Conservation (phyloP, 257 asterid genomes). For the Penstemon davidsonii region DNA sequence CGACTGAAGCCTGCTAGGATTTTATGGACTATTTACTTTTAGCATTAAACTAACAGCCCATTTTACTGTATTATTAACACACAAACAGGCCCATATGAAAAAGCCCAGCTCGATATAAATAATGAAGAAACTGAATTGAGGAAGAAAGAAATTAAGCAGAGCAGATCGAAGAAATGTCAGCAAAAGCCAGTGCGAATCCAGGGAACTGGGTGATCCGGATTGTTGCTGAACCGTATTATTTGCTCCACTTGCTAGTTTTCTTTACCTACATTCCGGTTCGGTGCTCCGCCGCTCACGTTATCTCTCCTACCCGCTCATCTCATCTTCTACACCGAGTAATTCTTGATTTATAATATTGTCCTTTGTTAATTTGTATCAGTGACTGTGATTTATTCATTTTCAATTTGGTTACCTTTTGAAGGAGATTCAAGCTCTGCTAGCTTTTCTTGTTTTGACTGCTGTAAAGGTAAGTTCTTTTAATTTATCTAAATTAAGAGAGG, state of each 20-base stretch:
- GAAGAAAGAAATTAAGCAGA: conserved; percentile 14
- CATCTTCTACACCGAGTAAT: conserved; percentile 72
- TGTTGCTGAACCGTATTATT: conserved; percentile 72
- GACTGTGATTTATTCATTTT: neutral
- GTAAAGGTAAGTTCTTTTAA: conserved; percentile 52
- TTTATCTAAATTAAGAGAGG: neutral
- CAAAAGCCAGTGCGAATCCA: conserved; percentile 32
- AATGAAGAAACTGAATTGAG: neutral
- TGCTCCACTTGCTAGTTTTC: conserved; percentile 63
- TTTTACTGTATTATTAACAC: too few species aligned
- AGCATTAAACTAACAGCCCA: too few species aligned
- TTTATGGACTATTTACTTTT: too few species aligned
- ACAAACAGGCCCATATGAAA: too few species aligned
- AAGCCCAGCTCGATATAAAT: neutral
- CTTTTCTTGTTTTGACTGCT: conserved; percentile 57
- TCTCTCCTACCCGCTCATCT: conserved; percentile 63
- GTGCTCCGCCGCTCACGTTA: conserved; percentile 55
- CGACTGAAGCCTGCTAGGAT: too few species aligned
- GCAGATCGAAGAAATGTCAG: conserved; percentile 44
- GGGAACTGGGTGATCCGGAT: conserved; percentile 49
- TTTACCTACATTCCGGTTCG: conserved; percentile 86
- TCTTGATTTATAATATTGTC: neutral
- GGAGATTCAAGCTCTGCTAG: conserved; percentile 87
- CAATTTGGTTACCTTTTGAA: conserved; percentile 27
- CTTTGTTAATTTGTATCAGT: neutral